Conservation (phyloP, 2,329 filamentous ascomycete genomes). For the Microdochium paspali region DNA sequence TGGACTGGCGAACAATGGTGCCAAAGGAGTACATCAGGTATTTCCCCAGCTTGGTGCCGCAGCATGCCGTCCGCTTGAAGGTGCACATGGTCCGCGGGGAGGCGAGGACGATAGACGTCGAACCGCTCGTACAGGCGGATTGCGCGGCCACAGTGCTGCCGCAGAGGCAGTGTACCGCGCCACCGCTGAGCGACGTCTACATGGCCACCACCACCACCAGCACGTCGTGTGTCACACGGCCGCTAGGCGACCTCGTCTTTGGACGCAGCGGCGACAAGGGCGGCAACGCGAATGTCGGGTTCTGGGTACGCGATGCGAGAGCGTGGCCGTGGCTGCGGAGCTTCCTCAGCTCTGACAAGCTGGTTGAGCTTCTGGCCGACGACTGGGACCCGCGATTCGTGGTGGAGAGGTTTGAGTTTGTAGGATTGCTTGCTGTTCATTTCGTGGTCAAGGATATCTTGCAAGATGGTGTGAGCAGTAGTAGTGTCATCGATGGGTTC, state of each 20-base stretch:
- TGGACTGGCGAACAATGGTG: constrained; percentile 25
- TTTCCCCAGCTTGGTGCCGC: constrained; percentile 21
- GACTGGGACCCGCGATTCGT: constrained; percentile 29
- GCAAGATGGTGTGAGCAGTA: constrained; percentile 35
- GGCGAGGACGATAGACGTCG: not conserved
- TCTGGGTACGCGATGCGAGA: constrained; percentile 23
- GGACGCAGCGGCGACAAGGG: constrained; percentile 23
- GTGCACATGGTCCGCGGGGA: constrained; percentile 2
- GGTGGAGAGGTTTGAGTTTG: constrained; percentile 36
- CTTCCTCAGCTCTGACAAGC: constrained; percentile 24
- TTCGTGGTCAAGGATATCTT: constrained; percentile 35
- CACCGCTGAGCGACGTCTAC: not conserved
- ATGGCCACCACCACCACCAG: constrained; percentile 18
- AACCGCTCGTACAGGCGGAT: not conserved
- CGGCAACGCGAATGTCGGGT: constrained; percentile 22
- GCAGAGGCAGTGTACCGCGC: not conserved
- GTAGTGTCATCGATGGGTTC: constrained; percentile 34
- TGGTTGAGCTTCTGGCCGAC: constrained; percentile 29
- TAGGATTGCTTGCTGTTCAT: constrained; percentile 28
- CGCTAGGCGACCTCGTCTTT: constrained; percentile 19
- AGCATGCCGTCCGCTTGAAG: constrained; percentile 4
- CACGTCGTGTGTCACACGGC: constrained; percentile 5
- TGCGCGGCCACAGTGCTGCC: not conserved
- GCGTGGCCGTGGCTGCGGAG: constrained; percentile 30
- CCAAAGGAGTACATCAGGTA: constrained; percentile 18